These are phyloP conservation scores for Aspergillus pseudoviridinutans DNA, from an alignment of 2,329 filamentous ascomycete genomes.

Conservation along the genomic window DNA sequence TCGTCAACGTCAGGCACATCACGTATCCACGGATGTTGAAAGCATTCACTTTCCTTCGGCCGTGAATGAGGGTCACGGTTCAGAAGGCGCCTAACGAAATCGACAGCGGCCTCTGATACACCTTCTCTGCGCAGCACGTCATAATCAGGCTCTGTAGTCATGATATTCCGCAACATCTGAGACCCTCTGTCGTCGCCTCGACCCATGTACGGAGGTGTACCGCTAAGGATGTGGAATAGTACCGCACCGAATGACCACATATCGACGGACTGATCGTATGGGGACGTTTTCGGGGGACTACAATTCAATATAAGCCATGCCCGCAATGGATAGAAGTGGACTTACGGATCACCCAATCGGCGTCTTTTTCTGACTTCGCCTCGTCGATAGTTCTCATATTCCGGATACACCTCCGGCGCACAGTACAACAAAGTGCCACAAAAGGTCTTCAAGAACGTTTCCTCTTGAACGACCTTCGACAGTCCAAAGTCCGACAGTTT, in stretches of 20 bases:
- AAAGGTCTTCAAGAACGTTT: conserved; percentile 93
- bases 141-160: conserved; percentile 69
- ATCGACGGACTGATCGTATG: conserved; percentile 89
- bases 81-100: conserved; percentile 75
- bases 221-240: conserved; percentile 79
- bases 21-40: conserved; percentile 70
- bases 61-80: conserved; percentile 74
- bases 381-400: conserved; percentile 64
- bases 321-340: conserved; percentile 4
- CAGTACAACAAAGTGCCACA: conserved; percentile 95
- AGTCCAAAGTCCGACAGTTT: conserved; percentile 96
- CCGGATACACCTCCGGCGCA: conserved; percentile 91
- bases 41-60: conserved; percentile 67
- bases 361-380: conserved; percentile 60
- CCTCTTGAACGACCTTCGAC: conserved; percentile 87
- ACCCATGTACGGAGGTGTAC: conserved; percentile 74
- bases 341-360: conserved; percentile 48
- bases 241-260: conserved; percentile 96
- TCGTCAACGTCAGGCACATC: conserved; percentile 53
- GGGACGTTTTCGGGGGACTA: conserved; percentile 49
- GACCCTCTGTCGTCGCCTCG: conserved; percentile 70
- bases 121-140: conserved; percentile 55
- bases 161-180: conserved; percentile 75
- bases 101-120: conserved; percentile 64
- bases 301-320: conserved; percentile 18